Evolutionary conservation across 352 stramenopile species (phyloP).

Genomic region (Salisapilia sapeloensis): DNA sequence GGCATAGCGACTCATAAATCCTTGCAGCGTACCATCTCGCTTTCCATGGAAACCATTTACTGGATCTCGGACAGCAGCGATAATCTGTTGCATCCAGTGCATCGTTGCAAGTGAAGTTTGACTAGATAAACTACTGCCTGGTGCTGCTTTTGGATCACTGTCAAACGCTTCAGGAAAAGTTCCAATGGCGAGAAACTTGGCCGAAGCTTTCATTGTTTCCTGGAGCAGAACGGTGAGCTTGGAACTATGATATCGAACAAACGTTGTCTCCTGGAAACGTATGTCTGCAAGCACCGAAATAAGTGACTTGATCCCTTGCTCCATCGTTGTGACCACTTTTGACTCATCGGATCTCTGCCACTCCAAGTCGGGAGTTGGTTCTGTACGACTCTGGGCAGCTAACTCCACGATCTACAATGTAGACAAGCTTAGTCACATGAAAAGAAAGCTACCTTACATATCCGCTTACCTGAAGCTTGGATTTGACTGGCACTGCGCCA

Average conservation of each 20-base stretch:
- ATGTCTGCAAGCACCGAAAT: constrained; percentile 34
- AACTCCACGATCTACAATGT: constrained; percentile 26
- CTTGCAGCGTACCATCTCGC: constrained; percentile 33
- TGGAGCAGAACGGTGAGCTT: constrained; percentile 67
- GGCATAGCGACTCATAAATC: constrained; percentile 42
- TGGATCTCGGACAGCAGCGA: constrained; percentile 12
- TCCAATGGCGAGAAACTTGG: constrained; percentile 33
- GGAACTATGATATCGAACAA: constrained; percentile 61
- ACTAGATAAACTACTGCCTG: too few species aligned
- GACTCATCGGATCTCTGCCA: constrained; percentile 12
- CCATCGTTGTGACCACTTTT: constrained; percentile 29
- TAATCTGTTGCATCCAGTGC: constrained; percentile 23
- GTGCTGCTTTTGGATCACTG: constrained; percentile 1
- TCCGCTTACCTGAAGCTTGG: constrained; percentile 44
- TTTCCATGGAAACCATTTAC: constrained; percentile 3
- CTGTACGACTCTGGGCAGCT: constrained; percentile 10
- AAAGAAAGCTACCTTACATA: background rate
- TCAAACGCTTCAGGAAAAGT: constrained; percentile 9
- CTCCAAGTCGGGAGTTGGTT: background rate
- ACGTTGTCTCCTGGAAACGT: constrained; percentile 22
- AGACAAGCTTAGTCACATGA: background rate
- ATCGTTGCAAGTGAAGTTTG: too few species aligned
- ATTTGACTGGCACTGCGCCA: constrained; percentile 10
- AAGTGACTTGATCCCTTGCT: constrained; percentile 37
- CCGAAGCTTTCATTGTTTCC: constrained; percentile 40